Percentiles rank a stretch among this genome's conserved stretches.
phyloP scores from a whole-genome alignment of 352 stramenopile species.

The Pythium dissimile region DNA sequence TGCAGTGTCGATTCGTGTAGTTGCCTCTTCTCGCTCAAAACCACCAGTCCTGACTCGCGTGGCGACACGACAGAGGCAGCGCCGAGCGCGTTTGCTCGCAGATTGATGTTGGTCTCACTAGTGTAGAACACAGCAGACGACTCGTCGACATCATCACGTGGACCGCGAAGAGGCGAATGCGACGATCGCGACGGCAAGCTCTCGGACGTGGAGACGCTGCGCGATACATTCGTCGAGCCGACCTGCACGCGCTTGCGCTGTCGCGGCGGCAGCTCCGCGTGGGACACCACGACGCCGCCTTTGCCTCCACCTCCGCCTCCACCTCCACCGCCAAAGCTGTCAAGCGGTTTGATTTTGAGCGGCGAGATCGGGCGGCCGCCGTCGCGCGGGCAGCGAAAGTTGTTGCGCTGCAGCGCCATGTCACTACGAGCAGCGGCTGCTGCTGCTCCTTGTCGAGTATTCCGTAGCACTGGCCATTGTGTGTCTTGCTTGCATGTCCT shows the following conservation, averaged over 20 bases:
- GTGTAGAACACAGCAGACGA: conserved; percentile 26
- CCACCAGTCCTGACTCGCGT: conserved; percentile 1
- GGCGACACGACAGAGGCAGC: not conserved
- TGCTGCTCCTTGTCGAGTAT: not conserved
- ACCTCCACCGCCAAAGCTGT: no score
- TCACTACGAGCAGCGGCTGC: no score
- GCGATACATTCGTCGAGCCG: conserved; percentile 61
- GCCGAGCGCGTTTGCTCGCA: not conserved
- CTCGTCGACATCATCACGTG: conserved; percentile 6
- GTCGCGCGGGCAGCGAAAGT: conserved; percentile 50
- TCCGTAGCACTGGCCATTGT: not conserved
- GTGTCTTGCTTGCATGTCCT: no score
- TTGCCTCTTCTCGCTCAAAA: conserved; percentile 14
- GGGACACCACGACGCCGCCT: conserved; percentile 27
- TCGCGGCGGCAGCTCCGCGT: conserved; percentile 44
- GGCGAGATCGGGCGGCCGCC: conserved; percentile 1
- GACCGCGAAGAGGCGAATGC: no score
- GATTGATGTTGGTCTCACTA: conserved; percentile 43
- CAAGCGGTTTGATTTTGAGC: not conserved
- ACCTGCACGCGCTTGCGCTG: conserved; percentile 72
- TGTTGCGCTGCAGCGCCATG: conserved; percentile 57
- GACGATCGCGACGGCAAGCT: not conserved
- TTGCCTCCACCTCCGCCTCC: no score
- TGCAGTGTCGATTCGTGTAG: conserved; percentile 1
- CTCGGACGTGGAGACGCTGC: conserved; percentile 22